Evolutionary conservation across 179 eudicot species (phyloP), one percentile per base, ranked within the genome.

Genomic region (Silene coronaria): DNA sequence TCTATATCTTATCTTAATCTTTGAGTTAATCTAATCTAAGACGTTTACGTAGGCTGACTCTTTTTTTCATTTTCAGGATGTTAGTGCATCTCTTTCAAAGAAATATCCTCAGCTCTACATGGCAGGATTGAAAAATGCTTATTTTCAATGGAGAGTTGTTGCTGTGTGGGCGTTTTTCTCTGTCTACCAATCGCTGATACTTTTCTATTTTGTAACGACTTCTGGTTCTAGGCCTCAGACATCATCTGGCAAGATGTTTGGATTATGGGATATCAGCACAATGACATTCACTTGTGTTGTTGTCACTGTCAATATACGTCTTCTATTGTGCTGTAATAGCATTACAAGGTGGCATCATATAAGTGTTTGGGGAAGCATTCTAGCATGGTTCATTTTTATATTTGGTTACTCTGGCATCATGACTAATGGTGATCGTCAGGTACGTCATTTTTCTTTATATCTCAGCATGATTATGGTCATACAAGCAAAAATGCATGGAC

Each of bases 181-280:
- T 60, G 77, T 95, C 74, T 90, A 88, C 75, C 99, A 95, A 77
- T 95, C 99, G 19, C 70, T 92, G 5, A 79, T 95, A 27, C 81
- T 95, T 68, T 92, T 86, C 76, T 84, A 84, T 78, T 89, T 92
- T 75, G 89, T 88, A 69, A 80, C 82, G 13, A 76, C 83, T 46
- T 81, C 97, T 27, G 96, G 91, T 73, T 70, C 83, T 13, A 71
- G 63, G 34, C 91, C 90, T 87, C 86, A 89, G 67, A 89, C 89
- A 77, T 89, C 97, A 75, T 75, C 91, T 26, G 99, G 99, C 70
- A 92, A 87, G 88, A 89, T 89, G 85, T 86, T 95, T 72, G 97
- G 99, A 74, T 88, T 90, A 66, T 95, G 99, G 99, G 99, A 95
- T 79, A 87, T 92, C 62, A 95, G 99, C 82, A 92, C 99, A 61